phyloP scores from a whole-genome alignment of 1,284 basidiomycete species.

The Malassezia caprae region DNA sequence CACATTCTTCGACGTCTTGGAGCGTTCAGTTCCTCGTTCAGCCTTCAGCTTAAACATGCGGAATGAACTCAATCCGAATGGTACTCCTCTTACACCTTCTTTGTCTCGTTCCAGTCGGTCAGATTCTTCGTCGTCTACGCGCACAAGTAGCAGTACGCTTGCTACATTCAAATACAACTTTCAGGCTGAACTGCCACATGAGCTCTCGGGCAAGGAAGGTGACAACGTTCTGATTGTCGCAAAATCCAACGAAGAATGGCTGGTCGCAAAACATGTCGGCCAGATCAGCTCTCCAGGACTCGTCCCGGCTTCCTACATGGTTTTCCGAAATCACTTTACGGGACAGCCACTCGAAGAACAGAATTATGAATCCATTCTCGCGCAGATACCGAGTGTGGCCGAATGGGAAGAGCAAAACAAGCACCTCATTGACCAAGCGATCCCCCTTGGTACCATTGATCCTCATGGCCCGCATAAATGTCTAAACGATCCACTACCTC shows the following conservation, averaged over 20 bases:
- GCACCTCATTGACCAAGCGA: constrained; percentile 89
- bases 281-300: constrained; percentile 85
- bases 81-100: constrained; percentile 32
- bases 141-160: neutral
- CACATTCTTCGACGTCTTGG: constrained; percentile 59
- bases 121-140: neutral
- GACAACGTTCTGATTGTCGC: constrained; percentile 67
- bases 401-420: constrained; percentile 96
- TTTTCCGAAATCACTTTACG: constrained; percentile 82
- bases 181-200: constrained; percentile 82
- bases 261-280: constrained; percentile 77
- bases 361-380: constrained; percentile 54
- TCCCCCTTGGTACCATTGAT: constrained; percentile 76
- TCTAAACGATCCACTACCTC: neutral
- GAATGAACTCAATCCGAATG: constrained; percentile 30
- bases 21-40: constrained; percentile 24
- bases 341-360: constrained; percentile 57
- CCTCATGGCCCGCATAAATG: neutral
- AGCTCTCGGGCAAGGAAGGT: constrained; percentile 84
- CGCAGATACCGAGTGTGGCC: constrained; percentile 70
- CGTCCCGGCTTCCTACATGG: constrained; percentile 91
- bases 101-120: constrained; percentile 21
- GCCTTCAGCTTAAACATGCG: neutral
- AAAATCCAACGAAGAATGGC: constrained; percentile 51
- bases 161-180: constrained; percentile 95